Conservation (phyloP, 2,329 filamentous ascomycete genomes). For the Penicillium sp. region DNA sequence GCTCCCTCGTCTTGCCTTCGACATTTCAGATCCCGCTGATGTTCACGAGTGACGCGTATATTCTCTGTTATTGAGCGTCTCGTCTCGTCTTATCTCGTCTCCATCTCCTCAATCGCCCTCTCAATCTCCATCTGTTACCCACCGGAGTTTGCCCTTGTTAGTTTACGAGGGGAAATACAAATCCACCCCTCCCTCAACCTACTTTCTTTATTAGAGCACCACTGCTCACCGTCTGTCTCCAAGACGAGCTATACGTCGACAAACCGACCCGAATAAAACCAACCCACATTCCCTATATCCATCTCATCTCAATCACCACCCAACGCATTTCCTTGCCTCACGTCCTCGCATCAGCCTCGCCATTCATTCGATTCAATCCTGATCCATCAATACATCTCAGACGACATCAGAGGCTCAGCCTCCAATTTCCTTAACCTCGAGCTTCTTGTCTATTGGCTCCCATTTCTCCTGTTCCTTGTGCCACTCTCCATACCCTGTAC, state of each 20-base stretch:
- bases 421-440: constrained; percentile 1
- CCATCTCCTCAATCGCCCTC: background rate
- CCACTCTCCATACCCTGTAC: constrained; percentile 23
- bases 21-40: constrained; percentile 25
- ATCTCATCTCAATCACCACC: constrained; percentile 2
- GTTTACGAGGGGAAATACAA: background rate
- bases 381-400: background rate
- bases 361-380: background rate
- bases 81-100: constrained; percentile 3
- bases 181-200: background rate
- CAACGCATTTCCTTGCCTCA: constrained; percentile 4
- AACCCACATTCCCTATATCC: constrained; percentile 16
- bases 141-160: background rate
- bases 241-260: background rate
- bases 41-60: constrained; percentile 34
- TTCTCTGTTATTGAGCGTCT: constrained; percentile 21
- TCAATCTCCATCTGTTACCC: constrained; percentile 1
- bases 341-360: background rate
- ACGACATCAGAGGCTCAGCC: background rate
- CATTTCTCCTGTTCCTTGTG: constrained; percentile 1
- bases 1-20: background rate
- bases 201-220: background rate
- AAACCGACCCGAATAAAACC: background rate
- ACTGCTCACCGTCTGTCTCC: background rate
- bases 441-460: background rate